A percentile compares a stretch with the other conserved stretches of the same genome.
Conservation (phyloP, 495 filamentous ascomycete genomes). For the Evansstolkia leycettana region DNA sequence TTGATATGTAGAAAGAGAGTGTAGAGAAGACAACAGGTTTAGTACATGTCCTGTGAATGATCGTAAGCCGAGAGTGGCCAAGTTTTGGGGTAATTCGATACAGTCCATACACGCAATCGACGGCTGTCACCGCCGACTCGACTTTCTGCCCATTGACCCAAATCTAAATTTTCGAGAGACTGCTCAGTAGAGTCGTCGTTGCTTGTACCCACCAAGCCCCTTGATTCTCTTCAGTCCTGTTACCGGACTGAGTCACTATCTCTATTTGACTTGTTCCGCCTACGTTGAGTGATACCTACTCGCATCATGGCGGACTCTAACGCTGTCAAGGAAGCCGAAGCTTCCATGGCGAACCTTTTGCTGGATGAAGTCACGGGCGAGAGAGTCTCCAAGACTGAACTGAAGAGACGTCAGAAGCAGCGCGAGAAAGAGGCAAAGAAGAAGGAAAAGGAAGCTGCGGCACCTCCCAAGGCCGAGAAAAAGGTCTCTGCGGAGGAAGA, state of each 20-base stretch:
- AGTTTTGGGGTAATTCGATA: too few relatives aligned
- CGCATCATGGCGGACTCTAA: conserved; percentile 35
- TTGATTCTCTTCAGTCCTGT: conserved; percentile 2
- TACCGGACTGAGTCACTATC: too few relatives aligned
- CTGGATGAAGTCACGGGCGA: conserved; percentile 80
- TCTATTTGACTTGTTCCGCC: too few relatives aligned
- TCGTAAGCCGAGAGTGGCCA: too few relatives aligned
- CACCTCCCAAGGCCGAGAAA: conserved; percentile 55
- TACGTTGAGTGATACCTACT: too few relatives aligned
- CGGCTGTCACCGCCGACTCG: too few relatives aligned
- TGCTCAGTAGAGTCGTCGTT: neutral
- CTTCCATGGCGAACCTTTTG: conserved; percentile 59
- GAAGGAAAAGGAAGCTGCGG: conserved; percentile 70
- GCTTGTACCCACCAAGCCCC: conserved; percentile 7
- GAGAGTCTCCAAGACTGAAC: conserved; percentile 72
- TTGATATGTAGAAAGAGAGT: neutral
- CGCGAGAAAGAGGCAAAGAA: conserved; percentile 77
- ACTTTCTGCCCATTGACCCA: too few relatives aligned
- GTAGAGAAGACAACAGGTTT: neutral
- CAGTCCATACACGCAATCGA: too few relatives aligned
- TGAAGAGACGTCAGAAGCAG: conserved; percentile 93
- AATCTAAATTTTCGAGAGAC: neutral
- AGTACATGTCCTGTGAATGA: neutral
- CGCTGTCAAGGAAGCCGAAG: conserved; percentile 43
- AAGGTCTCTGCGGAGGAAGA: conserved; percentile 55